Evolutionary conservation across 2,329 filamentous ascomycete genomes (phyloP).

Genomic region (Phaeosphaeriaceae sp.): DNA sequence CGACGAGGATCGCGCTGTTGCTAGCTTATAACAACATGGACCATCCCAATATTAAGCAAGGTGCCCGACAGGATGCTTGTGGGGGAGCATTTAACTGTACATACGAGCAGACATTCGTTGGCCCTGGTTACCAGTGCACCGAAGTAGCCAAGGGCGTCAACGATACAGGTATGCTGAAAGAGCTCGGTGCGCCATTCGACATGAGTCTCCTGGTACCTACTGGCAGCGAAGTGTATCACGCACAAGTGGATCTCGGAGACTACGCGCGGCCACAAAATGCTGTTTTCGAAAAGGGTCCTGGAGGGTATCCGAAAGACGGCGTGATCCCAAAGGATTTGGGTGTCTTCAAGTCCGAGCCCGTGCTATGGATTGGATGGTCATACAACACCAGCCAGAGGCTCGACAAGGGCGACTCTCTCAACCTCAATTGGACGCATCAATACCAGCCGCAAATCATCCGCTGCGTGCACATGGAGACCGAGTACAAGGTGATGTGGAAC

Average conservation of each 20-base stretch:
- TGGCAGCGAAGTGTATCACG: conserved; percentile 37
- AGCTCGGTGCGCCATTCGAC: conserved; percentile 40
- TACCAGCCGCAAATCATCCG: conserved; percentile 39
- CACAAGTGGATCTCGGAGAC: conserved; percentile 37
- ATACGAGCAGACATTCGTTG: conserved; percentile 38
- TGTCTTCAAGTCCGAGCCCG: conserved; percentile 42
- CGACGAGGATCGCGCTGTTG: conserved; percentile 37
- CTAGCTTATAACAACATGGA: conserved; percentile 39
- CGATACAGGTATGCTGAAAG: conserved; percentile 5
- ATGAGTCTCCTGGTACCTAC: conserved; percentile 36
- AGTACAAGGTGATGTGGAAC: conserved; percentile 42
- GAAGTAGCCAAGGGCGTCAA: conserved; percentile 24
- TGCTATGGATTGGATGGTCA: conserved; percentile 46
- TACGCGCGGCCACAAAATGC: conserved; percentile 36
- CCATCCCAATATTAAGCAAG: conserved; percentile 28
- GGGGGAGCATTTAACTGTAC: conserved; percentile 46
- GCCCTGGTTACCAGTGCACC: conserved; percentile 43
- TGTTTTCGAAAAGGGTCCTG: conserved; percentile 26
- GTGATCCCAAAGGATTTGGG: conserved; percentile 30
- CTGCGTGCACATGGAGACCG: conserved; percentile 44
- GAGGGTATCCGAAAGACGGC: conserved; percentile 38
- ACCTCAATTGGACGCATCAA: conserved; percentile 35
- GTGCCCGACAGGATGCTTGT: conserved; percentile 46
- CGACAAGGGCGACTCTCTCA: conserved; percentile 24
- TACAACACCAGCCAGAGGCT: conserved; percentile 35